Percentiles rank a stretch among this genome's conserved stretches.
Conservation (phyloP, 305 asterid genomes). For the Euphrasia arctica region DNA sequence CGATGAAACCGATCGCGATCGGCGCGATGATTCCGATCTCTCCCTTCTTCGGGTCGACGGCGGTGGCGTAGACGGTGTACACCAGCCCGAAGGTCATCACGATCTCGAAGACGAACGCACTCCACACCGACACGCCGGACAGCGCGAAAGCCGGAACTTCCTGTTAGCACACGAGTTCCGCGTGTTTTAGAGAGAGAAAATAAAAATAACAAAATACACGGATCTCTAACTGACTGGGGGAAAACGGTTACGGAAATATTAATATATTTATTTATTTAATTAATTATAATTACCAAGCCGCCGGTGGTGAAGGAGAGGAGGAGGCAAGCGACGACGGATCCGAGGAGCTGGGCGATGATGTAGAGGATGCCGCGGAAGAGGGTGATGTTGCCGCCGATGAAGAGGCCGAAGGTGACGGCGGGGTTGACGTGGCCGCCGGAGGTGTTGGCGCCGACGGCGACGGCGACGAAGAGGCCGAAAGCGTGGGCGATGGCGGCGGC, state of each 20-base stretch:
- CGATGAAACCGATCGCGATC: constrained; percentile 6
- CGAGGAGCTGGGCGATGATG: constrained; percentile 7
- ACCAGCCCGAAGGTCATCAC: constrained; percentile 5
- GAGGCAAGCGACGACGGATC: constrained; percentile 9
- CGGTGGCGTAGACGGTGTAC: constrained; percentile 9
- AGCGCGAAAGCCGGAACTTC: background rate
- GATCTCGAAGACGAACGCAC: constrained; percentile 3
- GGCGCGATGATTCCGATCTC: constrained; percentile 2
- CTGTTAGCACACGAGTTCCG: background rate
- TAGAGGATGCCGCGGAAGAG: constrained; percentile 3
- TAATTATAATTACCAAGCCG: background rate
- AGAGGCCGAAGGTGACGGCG: constrained; percentile 9
- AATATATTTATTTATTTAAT: background rate
- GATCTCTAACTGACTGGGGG: background rate
- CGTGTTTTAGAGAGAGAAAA: background rate
- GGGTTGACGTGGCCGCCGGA: constrained; percentile 15
- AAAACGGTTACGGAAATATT: background rate
- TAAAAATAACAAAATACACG: background rate
- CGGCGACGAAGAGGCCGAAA: constrained; percentile 2
- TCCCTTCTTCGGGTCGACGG: constrained; percentile 8
- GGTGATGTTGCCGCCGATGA: constrained; percentile 7
- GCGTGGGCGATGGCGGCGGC: constrained; percentile 12
- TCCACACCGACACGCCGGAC: constrained; percentile 2
- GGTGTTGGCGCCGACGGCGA: constrained; percentile 8
- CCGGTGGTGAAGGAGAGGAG: constrained; percentile 3